A percentile compares a stretch with the other conserved stretches of the same genome.
These are phyloP conservation scores for Annulohypoxylon truncatum DNA, from an alignment of 2,329 filamentous ascomycete genomes.

Conservation along the genomic window DNA sequence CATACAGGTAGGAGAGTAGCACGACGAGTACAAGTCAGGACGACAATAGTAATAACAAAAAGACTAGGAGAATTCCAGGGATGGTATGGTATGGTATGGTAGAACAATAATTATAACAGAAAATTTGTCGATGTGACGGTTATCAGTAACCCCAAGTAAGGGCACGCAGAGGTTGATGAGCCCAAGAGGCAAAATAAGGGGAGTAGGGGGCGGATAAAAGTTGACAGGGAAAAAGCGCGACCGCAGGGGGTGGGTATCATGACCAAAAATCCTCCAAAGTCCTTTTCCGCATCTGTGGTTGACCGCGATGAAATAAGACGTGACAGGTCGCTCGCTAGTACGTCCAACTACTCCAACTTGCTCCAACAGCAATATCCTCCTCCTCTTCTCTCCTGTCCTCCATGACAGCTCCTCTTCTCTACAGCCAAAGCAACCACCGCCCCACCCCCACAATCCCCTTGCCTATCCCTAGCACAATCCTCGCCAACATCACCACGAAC, in stretches of 20 bases:
- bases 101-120: slow-evolving; percentile 5
- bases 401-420: slow-evolving; percentile 35
- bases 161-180: background rate
- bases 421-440: slow-evolving; percentile 89
- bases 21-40: background rate
- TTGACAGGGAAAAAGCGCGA: background rate
- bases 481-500: slow-evolving; percentile 83
- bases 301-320: background rate
- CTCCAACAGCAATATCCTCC: background rate
- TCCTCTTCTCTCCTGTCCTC: background rate
- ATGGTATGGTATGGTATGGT: background rate
- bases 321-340: background rate
- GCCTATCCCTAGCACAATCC: slow-evolving; percentile 72
- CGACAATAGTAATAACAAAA: background rate
- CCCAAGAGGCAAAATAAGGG: background rate
- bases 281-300: background rate
- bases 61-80: background rate
- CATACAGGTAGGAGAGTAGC: background rate
- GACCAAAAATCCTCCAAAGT: slow-evolving; percentile 5
- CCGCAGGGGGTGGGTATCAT: slow-evolving; percentile 11
- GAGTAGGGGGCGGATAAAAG: background rate
- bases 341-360: background rate
- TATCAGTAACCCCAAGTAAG: background rate
- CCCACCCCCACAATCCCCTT: slow-evolving; percentile 69
- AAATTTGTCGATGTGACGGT: background rate